Base-by-base conservation (phyloP, 2,329 filamentous ascomycete genomes). In the Domatiomyces globalis region DNA sequence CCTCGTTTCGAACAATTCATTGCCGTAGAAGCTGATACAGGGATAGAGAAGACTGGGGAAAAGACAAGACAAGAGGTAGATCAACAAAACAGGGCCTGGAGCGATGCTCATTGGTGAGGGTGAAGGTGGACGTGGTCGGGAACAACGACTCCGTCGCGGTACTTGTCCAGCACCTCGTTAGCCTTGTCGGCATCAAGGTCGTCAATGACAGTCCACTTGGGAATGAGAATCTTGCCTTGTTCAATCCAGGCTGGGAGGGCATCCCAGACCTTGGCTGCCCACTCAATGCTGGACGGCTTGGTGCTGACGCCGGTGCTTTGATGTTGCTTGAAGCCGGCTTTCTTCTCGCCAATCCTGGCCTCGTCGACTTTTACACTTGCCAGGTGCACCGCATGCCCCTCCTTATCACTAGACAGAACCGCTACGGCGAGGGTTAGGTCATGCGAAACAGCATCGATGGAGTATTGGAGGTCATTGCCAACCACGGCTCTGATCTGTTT, bases 401-500 rank as follows among this genome's bases (percentile, higher is more conserved):
- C 64, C 59, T 66, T 67, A 2, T 55, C 53, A 22, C 52, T 65
- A 0, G 68, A 71, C 4, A 72, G 60, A 0, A 64, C 60, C 36
- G 63, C 64, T 6, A 68, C 56, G 0, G 60, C 62, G 1, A 72
- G 53, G 6, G 56, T 61, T 0, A 20, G 8, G 2, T 53, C 51
- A 1, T 36, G 52, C 48, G 63, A 68, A 43, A 68, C 52, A 0
- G 64, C 61, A 51, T 72, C 68, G 50, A 63, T 67, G 1, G 62
- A 65, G 51, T 71, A 69, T 5, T 67, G 10, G 4, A 71, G 56
- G 5, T 69, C 67, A 52, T 71, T 69, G 2, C 66, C 66, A 1
- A 68, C 67, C 5, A 70, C 56, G 1, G 54, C 60, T 1, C 63
- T 62, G 49, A 71, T 65, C n/a, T 63, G 59, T 0, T 50, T 52